Conservation (phyloP, 208 protist genomes). For the Blastocrithidia nonstop region DNA sequence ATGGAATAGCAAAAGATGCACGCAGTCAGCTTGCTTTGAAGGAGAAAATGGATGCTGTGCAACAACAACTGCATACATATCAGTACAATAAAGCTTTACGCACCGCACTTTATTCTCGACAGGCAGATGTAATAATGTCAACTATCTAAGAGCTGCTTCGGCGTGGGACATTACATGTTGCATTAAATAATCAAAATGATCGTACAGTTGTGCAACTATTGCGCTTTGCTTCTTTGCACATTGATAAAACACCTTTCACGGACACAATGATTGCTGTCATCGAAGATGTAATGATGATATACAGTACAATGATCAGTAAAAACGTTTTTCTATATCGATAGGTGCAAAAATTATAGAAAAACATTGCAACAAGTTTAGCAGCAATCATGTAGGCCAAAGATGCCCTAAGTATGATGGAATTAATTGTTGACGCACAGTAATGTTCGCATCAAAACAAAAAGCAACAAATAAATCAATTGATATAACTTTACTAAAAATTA, state of each 20-base stretch:
- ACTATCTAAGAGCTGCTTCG: constrained; percentile 74
- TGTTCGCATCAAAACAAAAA: background rate
- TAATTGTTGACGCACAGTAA: constrained; percentile 34
- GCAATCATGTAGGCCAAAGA: constrained; percentile 46
- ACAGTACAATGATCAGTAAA: constrained; percentile 29
- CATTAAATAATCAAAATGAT: constrained; percentile 73
- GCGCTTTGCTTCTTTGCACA: constrained; percentile 49
- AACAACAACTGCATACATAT: constrained; percentile 47
- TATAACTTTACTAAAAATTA: background rate
- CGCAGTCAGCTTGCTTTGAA: constrained; percentile 20
- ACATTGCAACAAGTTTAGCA: constrained; percentile 34
- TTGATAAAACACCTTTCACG: constrained; percentile 62
- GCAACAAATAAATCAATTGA: background rate
- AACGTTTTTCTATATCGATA: constrained; percentile 67
- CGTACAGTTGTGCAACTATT: constrained; percentile 58
- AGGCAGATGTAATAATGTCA: constrained; percentile 60
- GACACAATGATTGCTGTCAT: constrained; percentile 59
- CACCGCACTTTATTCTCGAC: constrained; percentile 56
- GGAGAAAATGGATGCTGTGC: constrained; percentile 31
- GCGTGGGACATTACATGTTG: constrained; percentile 60
- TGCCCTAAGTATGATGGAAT: constrained; percentile 62
- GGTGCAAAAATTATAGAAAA: constrained; percentile 48
- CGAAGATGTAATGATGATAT: constrained; percentile 73
- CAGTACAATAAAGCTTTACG: constrained; percentile 67
- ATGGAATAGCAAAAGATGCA: constrained; percentile 10